These are phyloP conservation scores for Gonapodya sp. DNA, from an alignment of 192 early-diverging fungal genomes.

Conservation along the genomic window DNA sequence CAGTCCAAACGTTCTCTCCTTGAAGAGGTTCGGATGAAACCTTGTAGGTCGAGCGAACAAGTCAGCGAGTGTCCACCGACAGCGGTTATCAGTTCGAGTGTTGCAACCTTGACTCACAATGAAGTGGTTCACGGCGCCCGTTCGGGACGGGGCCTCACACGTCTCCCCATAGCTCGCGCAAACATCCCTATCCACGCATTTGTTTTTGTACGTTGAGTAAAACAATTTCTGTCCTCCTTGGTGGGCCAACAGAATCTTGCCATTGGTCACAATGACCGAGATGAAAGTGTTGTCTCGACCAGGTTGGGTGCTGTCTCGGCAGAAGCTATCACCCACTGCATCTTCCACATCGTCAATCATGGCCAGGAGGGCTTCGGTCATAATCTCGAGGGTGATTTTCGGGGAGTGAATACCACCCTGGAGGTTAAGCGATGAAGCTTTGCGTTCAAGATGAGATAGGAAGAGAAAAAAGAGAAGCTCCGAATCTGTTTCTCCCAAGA, in stretches of 20 bases:
- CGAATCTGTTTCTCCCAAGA: slow-evolving; percentile 1
- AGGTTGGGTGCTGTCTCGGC: background rate
- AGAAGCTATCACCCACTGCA: background rate
- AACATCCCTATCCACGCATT: background rate
- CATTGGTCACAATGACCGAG: slow-evolving; percentile 1
- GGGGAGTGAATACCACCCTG: background rate
- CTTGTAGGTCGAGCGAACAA: background rate
- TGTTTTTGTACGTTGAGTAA: background rate
- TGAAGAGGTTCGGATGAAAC: background rate
- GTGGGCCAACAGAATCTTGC: background rate
- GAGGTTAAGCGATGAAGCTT: background rate
- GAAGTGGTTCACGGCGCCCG: background rate
- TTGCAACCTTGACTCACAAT: background rate
- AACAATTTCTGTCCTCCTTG: slow-evolving; percentile 8
- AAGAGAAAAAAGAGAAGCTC: slow-evolving; percentile 8
- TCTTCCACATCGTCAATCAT: slow-evolving; percentile 1
- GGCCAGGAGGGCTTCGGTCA: slow-evolving; percentile 2
- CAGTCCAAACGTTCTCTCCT: slow-evolving; percentile 6
- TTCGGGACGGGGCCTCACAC: background rate
- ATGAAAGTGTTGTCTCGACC: background rate
- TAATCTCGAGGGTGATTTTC: background rate
- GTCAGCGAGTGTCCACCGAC: background rate
- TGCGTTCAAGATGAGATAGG: background rate
- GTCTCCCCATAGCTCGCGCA: background rate
- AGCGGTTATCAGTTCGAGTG: background rate